Percentiles rank a stretch among this genome's conserved stretches.
phyloP scores from a whole-genome alignment of 2,329 filamentous ascomycete species.

The Madurella mycetomatis region DNA sequence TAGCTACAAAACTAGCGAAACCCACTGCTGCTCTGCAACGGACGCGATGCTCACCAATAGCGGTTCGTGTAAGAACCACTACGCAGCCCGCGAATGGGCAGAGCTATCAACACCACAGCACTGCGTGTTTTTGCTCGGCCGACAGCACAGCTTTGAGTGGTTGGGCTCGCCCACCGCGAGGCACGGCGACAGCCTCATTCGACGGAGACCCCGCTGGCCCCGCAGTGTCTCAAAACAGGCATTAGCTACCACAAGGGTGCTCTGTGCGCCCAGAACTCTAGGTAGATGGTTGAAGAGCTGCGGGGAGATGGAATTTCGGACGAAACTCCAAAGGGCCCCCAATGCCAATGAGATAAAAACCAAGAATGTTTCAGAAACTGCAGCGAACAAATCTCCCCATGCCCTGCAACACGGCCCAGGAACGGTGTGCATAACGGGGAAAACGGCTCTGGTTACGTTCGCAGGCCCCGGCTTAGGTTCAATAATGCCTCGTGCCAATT shows the following conservation, averaged over 20 bases:
- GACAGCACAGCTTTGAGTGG: conserved; percentile 13
- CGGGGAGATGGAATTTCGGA: neutral
- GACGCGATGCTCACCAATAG: conserved; percentile 7
- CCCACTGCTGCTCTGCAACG: neutral
- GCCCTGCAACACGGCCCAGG: conserved; percentile 15
- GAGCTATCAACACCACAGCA: neutral
- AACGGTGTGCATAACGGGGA: conserved; percentile 9
- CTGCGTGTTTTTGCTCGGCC: conserved; percentile 16
- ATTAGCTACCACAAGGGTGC: conserved; percentile 1
- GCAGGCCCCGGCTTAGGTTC: neutral
- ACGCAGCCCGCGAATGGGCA: conserved; percentile 11
- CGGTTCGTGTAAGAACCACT: neutral
- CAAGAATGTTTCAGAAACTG: conserved; percentile 17
- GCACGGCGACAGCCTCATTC: conserved; percentile 18
- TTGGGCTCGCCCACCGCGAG: conserved; percentile 2
- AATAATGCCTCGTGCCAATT: conserved; percentile 15
- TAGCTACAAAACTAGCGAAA: conserved; percentile 6
- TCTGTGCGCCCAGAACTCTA: neutral
- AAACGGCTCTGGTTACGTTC: neutral
- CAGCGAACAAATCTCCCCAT: conserved; percentile 5
- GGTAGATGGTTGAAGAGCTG: neutral
- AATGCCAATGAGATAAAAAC: neutral
- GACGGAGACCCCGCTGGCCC: conserved; percentile 8
- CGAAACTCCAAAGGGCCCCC: neutral
- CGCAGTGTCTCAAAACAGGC: conserved; percentile 6